These are phyloP conservation scores for Solanum arcanum DNA, from an alignment of 257 asterid genomes.

Conservation along the genomic window DNA sequence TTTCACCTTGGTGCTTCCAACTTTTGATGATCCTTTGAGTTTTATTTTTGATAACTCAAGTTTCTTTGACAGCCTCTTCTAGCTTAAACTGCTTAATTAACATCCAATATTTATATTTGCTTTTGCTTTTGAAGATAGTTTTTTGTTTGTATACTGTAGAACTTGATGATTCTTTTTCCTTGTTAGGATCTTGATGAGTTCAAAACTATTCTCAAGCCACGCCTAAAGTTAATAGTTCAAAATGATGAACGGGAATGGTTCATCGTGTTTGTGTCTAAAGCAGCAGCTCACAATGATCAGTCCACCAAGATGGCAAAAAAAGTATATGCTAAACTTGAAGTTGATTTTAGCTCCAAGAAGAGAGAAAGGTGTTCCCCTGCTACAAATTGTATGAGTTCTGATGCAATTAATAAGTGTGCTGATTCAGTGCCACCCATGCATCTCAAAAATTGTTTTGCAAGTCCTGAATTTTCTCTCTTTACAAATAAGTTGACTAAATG, in stretches of 20 bases:
- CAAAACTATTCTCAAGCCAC: conserved; percentile 93
- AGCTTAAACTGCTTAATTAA: neutral
- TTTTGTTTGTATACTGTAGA: neutral
- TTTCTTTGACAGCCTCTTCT: neutral
- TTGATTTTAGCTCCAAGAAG: conserved; percentile 93
- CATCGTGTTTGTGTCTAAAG: conserved; percentile 88
- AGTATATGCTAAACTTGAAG: conserved; percentile 89
- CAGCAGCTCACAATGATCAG: conserved; percentile 88
- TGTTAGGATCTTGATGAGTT: conserved; percentile 94
- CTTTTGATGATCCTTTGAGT: neutral
- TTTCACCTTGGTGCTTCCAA: neutral
- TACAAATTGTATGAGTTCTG: neutral
- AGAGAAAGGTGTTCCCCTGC: conserved; percentile 66
- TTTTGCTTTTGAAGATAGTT: neutral
- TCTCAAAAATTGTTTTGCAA: neutral
- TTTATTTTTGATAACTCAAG: neutral
- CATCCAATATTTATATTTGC: neutral
- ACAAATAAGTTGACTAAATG: neutral
- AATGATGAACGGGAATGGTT: conserved; percentile 98
- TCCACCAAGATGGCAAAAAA: conserved; percentile 97
- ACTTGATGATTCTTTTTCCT: conserved; percentile 3
- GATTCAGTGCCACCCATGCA: neutral
- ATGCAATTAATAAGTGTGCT: neutral
- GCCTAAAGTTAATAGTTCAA: conserved; percentile 93
- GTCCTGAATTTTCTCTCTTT: neutral